Evolutionary conservation across 148 eudicot species (phyloP), one percentile per base, ranked within the genome.

Genomic region (Diospyros kaki): DNA sequence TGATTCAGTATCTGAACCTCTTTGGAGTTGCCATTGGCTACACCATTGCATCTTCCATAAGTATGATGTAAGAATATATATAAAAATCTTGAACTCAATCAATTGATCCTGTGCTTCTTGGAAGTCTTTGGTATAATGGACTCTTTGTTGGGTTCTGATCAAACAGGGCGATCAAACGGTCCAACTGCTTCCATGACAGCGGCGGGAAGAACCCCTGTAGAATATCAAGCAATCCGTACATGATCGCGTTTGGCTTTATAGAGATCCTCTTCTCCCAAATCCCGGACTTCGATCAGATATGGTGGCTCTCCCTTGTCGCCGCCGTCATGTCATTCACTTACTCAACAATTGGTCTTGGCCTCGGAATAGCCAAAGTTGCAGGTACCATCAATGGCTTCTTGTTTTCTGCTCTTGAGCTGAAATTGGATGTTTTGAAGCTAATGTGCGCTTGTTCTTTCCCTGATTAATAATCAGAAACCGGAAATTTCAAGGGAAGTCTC

Each of bases 221-320:
- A 72, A 77, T 83, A 69, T 73, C 77, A 17, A 83, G 85, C 80
- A 83, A 76, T 14, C 75, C 77, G 48, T 83, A 79, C 54, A 83
- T 83, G 85, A 76, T 83, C 72, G 51, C 85, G 18, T 83, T 83
- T 69, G 85, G 85, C 15, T 70, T 83, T 8, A 52, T 58, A 0
- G 79, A 83, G 67, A 64, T 83, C 2, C n/a, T 79, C 6, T 73
- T 83, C 40, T 83, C 85, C 18, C 85, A 83, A 40, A 83, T 83
- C 68, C 85, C 82, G 15, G 82, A 83, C 18, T 83, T 83, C 53
- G 80, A 79, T 56, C 82, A 83, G 71, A 67, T 83, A 6, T 83
- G 80, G 82, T 83, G 85, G 85, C 85, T 83, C 46, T 83, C 85
- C 45, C 79, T 83, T 9, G 80, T 83, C 42, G 85, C 82, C 43